These are phyloP conservation scores for Cucurbita argyrosperma DNA, from an alignment of 306 rosid genomes.

Conservation along the genomic window DNA sequence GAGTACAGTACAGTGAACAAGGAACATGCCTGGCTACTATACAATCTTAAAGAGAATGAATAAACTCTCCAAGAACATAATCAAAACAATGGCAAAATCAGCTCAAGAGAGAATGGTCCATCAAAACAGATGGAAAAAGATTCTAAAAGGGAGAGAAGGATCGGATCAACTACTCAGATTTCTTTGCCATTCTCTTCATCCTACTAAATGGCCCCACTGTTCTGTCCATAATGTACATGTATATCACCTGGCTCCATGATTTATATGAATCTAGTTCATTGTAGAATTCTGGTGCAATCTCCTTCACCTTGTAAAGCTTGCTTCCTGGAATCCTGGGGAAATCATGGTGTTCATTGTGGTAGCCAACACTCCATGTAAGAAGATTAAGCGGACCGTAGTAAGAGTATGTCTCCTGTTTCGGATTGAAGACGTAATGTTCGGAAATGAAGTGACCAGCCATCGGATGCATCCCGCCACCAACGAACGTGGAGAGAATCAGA, in stretches of 20 bases:
- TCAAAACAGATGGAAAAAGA: constrained; percentile 3
- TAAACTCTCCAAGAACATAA: neutral
- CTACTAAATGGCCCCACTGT: constrained; percentile 82
- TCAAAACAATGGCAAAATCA: neutral
- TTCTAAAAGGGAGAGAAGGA: neutral
- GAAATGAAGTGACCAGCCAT: constrained; percentile 99
- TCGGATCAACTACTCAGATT: constrained; percentile 31
- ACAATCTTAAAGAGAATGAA: neutral
- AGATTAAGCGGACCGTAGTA: constrained; percentile 83
- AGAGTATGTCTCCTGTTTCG: constrained; percentile 84
- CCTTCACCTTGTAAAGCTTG: constrained; percentile 82
- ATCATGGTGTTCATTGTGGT: constrained; percentile 89
- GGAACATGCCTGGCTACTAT: neutral
- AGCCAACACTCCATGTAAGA: constrained; percentile 81
- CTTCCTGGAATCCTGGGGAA: constrained; percentile 77
- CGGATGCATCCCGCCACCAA: constrained; percentile 97
- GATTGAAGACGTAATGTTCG: constrained; percentile 77
- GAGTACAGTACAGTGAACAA: neutral
- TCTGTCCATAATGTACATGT: constrained; percentile 58
- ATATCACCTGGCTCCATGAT: constrained; percentile 17
- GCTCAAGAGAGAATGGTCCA: neutral
- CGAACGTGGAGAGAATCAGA: constrained; percentile 66
- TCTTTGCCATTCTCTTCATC: constrained; percentile 64
- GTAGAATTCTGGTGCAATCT: constrained; percentile 71
- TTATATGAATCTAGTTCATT: constrained; percentile 41